Evolutionary conservation across 768 basidiomycete genomes (phyloP).

Genomic region (Leccinum arenicola): DNA sequence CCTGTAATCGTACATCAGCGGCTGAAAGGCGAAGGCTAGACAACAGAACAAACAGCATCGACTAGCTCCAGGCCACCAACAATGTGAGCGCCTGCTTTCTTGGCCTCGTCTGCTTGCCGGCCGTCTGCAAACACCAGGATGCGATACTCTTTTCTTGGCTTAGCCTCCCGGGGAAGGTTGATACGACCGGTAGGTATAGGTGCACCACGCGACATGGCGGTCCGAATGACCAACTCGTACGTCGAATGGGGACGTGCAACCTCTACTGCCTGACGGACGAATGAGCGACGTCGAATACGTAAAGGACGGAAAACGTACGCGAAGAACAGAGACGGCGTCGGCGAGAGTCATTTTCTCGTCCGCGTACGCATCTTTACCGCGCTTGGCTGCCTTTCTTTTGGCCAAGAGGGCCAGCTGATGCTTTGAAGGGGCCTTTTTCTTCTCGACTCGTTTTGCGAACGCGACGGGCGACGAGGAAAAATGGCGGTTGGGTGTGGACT

Average conservation of each 20-base stretch:
- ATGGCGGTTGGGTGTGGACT: constrained; percentile 14
- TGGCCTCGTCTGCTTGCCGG: constrained; percentile 76
- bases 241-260: constrained; percentile 72
- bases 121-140: constrained; percentile 96
- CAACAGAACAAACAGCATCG: constrained; percentile 62
- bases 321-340: constrained; percentile 68
- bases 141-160: constrained; percentile 63
- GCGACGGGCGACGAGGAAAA: constrained; percentile 52
- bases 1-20: constrained; percentile 37
- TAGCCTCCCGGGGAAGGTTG: constrained; percentile 78
- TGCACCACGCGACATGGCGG: constrained; percentile 72
- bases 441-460: constrained; percentile 46
- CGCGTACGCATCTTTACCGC: constrained; percentile 54
- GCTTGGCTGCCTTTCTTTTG: constrained; percentile 54
- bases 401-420: constrained; percentile 66
- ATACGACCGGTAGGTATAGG: constrained; percentile 89
- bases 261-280: constrained; percentile 66
- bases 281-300: constrained; percentile 4
- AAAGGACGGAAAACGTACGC: constrained; percentile 43
- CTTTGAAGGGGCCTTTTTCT: constrained; percentile 64
- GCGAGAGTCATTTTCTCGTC: constrained; percentile 62
- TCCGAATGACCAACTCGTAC: constrained; percentile 80
- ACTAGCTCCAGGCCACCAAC: constrained; percentile 90
- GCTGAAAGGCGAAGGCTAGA: not conserved
- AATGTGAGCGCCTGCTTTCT: constrained; percentile 81